Evolutionary conservation across 2,329 filamentous ascomycete genomes (phyloP).

Genomic region (Orbilia quercus): DNA sequence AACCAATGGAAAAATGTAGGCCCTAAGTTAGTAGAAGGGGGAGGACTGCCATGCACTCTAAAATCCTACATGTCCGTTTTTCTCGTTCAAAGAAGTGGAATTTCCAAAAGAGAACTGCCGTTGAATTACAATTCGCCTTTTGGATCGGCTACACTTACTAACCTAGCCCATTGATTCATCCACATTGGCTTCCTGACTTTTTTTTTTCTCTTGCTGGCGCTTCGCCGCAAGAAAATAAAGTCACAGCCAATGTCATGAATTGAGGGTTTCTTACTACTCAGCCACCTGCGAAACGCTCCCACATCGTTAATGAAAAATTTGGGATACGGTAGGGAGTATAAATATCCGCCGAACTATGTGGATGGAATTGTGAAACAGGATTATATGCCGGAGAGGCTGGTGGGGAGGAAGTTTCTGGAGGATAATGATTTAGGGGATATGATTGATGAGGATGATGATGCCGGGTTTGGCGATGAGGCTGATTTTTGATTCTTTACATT

Average conservation of each 20-base stretch:
- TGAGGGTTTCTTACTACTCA: conserved; percentile 14
- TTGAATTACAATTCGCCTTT: background rate
- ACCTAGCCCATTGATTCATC: conserved; percentile 9
- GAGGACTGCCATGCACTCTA: background rate
- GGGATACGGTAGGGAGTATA: conserved; percentile 90
- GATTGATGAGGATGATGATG: conserved; percentile 74
- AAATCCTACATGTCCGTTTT: background rate
- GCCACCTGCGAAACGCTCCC: conserved; percentile 87
- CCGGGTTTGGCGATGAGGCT: conserved; percentile 16
- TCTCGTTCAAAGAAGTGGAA: background rate
- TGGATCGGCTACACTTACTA: conserved; percentile 35
- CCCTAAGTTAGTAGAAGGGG: too few relatives aligned
- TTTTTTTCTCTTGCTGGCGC: conserved; percentile 3
- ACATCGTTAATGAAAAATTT: conserved; percentile 93
- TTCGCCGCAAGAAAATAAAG: conserved; percentile 12
- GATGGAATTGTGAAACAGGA: conserved; percentile 83
- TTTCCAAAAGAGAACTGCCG: background rate
- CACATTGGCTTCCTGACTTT: conserved; percentile 20
- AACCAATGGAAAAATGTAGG: too few relatives aligned
- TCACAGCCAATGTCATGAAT: conserved; percentile 1
- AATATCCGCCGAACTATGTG: conserved; percentile 92
- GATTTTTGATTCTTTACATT: background rate
- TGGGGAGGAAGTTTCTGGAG: conserved; percentile 79
- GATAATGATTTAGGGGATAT: conserved; percentile 81
- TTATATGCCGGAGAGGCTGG: conserved; percentile 83